phyloP scores from a whole-genome alignment of 495 filamentous ascomycete genomes.

The Xylaria curta region DNA sequence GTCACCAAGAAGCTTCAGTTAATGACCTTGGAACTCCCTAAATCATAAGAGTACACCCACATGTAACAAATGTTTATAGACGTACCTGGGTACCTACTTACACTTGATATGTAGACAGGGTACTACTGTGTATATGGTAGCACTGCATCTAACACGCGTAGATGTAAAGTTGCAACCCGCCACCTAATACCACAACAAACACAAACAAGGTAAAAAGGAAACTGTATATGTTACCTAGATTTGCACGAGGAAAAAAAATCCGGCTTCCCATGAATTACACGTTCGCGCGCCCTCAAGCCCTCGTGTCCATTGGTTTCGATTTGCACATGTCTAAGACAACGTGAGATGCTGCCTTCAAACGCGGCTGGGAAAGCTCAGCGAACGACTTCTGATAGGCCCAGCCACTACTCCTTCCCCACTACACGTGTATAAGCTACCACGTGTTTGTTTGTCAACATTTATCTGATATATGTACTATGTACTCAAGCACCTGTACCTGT shows the following conservation, averaged over 20 bases:
- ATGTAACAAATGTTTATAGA: neutral
- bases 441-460: too few relatives aligned
- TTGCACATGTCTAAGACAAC: neutral
- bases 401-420: neutral
- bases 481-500: neutral
- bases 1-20: neutral
- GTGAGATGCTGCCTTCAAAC: neutral
- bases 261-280: neutral
- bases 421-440: too few relatives aligned
- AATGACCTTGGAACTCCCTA: neutral
- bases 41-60: neutral
- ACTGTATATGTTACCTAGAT: neutral
- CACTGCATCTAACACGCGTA: neutral
- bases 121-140: neutral
- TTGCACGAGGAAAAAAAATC: neutral
- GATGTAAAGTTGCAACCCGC: neutral
- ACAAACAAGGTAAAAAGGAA: neutral
- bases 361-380: neutral
- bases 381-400: conserved; percentile 8
- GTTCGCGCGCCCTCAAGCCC: neutral
- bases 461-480: too few relatives aligned
- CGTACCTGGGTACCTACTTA: neutral
- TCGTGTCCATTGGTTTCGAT: neutral
- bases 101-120: too few relatives aligned
- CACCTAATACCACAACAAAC: neutral